Percentiles rank a stretch among this genome's conserved stretches.
Conservation (phyloP, 495 filamentous ascomycete genomes). For the Antarctomyces pellizariae region DNA sequence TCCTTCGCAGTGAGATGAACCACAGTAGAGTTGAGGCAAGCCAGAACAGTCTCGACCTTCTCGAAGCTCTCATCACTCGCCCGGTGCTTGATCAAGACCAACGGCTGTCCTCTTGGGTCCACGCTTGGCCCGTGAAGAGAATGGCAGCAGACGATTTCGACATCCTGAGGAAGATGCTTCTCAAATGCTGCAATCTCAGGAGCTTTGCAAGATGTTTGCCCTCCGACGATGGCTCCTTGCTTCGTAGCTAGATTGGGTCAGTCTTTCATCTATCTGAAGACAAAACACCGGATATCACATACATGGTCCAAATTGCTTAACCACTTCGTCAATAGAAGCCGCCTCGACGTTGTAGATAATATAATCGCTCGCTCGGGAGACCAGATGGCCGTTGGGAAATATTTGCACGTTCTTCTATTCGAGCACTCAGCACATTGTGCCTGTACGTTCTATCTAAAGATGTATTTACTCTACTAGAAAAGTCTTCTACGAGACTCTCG, state of each 20-base stretch:
- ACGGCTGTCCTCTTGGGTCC: constrained; percentile 63
- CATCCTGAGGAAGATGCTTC: constrained; percentile 61
- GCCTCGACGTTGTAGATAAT: constrained; percentile 98
- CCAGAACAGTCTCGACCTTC: constrained; percentile 58
- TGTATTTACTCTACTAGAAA: constrained; percentile 37
- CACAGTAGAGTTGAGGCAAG: constrained; percentile 56
- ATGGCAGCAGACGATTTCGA: constrained; percentile 89
- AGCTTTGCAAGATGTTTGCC: constrained; percentile 95
- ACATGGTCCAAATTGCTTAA: constrained; percentile 77
- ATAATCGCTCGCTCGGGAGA: constrained; percentile 83
- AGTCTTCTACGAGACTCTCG: constrained; percentile 53
- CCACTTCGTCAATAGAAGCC: constrained; percentile 63
- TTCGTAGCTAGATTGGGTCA: constrained; percentile 47
- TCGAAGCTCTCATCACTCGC: constrained; percentile 52
- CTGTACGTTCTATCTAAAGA: constrained; percentile 14
- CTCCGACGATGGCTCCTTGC: constrained; percentile 78
- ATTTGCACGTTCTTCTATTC: constrained; percentile 52
- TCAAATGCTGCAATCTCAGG: constrained; percentile 91
- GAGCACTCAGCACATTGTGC: constrained; percentile 30
- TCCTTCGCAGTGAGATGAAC: constrained; percentile 68
- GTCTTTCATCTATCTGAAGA: constrained; percentile 3
- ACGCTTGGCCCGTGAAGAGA: constrained; percentile 88
- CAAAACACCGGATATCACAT: constrained; percentile 20
- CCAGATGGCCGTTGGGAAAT: constrained; percentile 76
- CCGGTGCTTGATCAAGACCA: constrained; percentile 82